These are phyloP conservation scores for Coprinopsis cinerea DNA, from an alignment of 768 basidiomycete species.

Conservation along the genomic window DNA sequence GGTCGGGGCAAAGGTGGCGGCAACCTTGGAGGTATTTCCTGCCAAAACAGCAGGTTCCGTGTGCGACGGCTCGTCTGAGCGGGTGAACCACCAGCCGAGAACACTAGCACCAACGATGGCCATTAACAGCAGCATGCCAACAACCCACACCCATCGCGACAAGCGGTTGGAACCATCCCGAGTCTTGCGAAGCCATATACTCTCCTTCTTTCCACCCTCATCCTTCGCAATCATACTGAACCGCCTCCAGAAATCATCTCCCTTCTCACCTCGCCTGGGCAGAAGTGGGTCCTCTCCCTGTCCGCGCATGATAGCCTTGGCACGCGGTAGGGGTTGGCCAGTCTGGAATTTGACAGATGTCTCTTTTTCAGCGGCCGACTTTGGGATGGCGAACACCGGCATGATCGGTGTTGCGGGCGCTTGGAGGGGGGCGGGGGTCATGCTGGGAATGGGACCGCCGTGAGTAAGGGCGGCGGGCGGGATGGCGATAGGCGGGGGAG, in stretches of 20 bases:
- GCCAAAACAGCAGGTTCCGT: slow-evolving; percentile 57
- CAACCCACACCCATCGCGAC: slow-evolving; percentile 65
- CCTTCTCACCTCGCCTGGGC: slow-evolving; percentile 62
- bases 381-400: slow-evolving; percentile 70
- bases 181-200: slow-evolving; percentile 66
- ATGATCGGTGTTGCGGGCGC: slow-evolving; percentile 75
- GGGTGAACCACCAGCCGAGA: slow-evolving; percentile 53
- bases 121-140: slow-evolving; percentile 53
- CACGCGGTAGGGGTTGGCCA: slow-evolving; percentile 8
- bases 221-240: slow-evolving; percentile 81
- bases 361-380: background rate
- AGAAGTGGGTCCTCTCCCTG: slow-evolving; percentile 62
- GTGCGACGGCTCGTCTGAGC: slow-evolving; percentile 47
- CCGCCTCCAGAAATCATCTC: slow-evolving; percentile 83
- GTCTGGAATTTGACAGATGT: slow-evolving; percentile 13
- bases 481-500: slow-evolving; percentile 8
- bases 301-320: slow-evolving; percentile 59
- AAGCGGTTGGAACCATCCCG: slow-evolving; percentile 45
- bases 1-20: slow-evolving; percentile 13
- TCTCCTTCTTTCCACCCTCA: slow-evolving; percentile 44
- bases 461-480: slow-evolving; percentile 41
- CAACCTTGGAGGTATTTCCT: slow-evolving; percentile 1
- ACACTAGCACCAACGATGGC: slow-evolving; percentile 51
- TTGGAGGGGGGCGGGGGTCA: slow-evolving; percentile 43
- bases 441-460: slow-evolving; percentile 18